Evolutionary conservation across 495 filamentous ascomycete species (phyloP), one percentile per base, ranked within the genome.

Genomic region (Penicillium maclennaniae): DNA sequence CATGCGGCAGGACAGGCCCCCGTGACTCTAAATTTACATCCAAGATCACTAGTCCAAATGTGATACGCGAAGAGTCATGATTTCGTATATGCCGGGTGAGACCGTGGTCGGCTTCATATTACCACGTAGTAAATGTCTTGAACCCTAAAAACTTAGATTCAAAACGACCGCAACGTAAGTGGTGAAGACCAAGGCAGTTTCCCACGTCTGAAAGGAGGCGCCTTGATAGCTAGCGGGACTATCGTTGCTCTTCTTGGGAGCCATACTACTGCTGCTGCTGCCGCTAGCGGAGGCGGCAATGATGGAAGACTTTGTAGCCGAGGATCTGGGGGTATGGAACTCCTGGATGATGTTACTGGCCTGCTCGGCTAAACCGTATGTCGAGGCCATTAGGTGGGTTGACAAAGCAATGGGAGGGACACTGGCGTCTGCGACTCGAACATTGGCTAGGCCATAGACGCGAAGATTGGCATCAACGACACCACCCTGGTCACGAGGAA

Each of bases 371-470:
- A 79, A 62, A 4, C 70, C 77, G 43, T 79, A 79, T 7, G 78
- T 76, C 9, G 72, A 73, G 4, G 77, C 68, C 62, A 79, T 77
- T 21, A 78, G 52, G 62, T 80, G 77, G n/a, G 76, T 70, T 7
- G 73, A 77, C 23, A 77, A 63, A 1, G 77, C 62, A 17, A 79
- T 61, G 0, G 78, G 79, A 0, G 69, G 64, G 6, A 79, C 65
- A 47, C 71, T 68, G 5, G 75, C 75, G 43, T 79, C 76, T 1
- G 75, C 76, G 1, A 81, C 74, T 4, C 79, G 73, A n/a, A 81
- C 65, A 44, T 80, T 80, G 8, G 66, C 48, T 9, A 74, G 70
- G 1, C 79, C 79, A 47, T 76, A 79, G 0, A 81, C 78, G 38
- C 63, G 63, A 3, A 81, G 66, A 15, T 70, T 65, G 4, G 75